Base-by-base conservation (phyloP, 345 rosid genomes). In the Heritiera littoralis region DNA sequence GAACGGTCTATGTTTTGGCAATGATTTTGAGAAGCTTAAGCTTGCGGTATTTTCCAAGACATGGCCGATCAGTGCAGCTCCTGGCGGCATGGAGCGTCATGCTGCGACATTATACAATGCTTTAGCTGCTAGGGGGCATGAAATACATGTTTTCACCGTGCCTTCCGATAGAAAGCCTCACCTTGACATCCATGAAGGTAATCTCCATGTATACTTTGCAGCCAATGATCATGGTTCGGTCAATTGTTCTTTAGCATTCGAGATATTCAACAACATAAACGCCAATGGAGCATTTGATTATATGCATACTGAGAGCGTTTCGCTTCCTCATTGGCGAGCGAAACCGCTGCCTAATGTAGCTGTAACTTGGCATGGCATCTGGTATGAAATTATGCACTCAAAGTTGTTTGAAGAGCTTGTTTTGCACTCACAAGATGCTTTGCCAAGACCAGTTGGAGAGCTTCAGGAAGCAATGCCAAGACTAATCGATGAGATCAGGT, bases 71-170 rank as follows among this genome's bases (percentile, higher is more conserved):
- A 88, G 85, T 23, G 86, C 92, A 5, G 78, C 81, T 66, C 90
- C 95, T 0, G 93, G 94, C 2, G 97, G 97, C 9, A 90, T 92
- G 91, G 92, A 94, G 80, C 87, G 94, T 65, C 97, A 94, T 55
- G 95, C 97, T 8, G 79, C 84, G 28, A 86, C 92, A 46, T 84
- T 94, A 14, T 87, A 90, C 87, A 82, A 76, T 51, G 87, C 89
- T 64, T 84, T 94, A 1, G 90, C 95, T 3, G 77, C 79, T 6
- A 86, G 84, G 38, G 96, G 92, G 7, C 95, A 92, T 77, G 90
- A 87, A 75, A 77, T 94, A 79, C 97, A 92, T 74, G 86, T 91
- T 7, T 94, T 94, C 83, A 89, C 97, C 0, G 91, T 81, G 74
- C 90, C 97, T 35, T 87, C 92, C 0, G 91, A 89, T 55, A 69